A percentile compares a stretch with the other conserved stretches of the same genome.
phyloP scores from a whole-genome alignment of 108 stramenopile genomes.

The Cylindrotheca fusiformis region DNA sequence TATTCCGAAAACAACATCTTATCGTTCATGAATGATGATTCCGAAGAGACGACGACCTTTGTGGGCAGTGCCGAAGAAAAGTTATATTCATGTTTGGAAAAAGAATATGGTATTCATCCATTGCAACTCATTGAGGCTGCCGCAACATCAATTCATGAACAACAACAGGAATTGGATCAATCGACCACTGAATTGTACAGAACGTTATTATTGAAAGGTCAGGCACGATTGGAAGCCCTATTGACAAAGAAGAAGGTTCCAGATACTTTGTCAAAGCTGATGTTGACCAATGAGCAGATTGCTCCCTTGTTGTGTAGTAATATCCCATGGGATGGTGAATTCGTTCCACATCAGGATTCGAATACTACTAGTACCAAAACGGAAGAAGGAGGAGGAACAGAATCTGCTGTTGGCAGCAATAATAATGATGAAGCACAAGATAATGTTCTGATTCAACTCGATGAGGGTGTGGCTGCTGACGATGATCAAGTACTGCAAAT shows the following conservation, averaged over 20 bases:
- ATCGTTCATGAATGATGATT: not conserved
- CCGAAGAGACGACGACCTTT: not conserved
- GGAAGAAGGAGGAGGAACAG: not conserved
- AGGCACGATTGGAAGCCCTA: not conserved
- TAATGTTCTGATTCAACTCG: not conserved
- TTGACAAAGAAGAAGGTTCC: not conserved
- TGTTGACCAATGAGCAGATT: not conserved
- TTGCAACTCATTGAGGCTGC: not conserved
- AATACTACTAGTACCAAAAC: not conserved
- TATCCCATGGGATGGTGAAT: not conserved
- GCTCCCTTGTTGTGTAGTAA: not conserved
- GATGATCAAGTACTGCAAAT: not conserved
- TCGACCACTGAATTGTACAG: not conserved
- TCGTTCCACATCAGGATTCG: not conserved
- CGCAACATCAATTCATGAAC: not conserved
- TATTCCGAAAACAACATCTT: not conserved
- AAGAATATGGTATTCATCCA: not conserved
- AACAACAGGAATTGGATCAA: not conserved
- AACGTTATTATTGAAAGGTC: not conserved
- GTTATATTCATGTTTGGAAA: not conserved
- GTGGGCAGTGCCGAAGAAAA: not conserved
- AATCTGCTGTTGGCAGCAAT: not conserved
- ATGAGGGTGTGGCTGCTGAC: not conserved
- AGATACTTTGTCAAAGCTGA: not conserved
- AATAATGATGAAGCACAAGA: not conserved